These are phyloP conservation scores for Reutealis trisperma DNA, from an alignment of 345 rosid genomes.

Conservation along the genomic window DNA sequence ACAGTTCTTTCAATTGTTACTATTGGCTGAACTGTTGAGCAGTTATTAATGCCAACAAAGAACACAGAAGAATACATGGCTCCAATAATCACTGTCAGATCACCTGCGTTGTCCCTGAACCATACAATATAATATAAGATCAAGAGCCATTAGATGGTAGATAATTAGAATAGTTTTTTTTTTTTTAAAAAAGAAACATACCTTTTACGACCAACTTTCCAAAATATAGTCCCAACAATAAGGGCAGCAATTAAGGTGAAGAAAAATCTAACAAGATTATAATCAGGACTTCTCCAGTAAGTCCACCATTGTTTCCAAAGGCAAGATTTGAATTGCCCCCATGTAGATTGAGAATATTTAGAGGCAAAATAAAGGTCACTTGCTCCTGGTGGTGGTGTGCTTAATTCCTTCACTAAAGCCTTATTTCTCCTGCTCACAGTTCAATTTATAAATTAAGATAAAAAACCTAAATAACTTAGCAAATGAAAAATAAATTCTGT, in stretches of 20 bases:
- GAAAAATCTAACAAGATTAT: constrained; percentile 37
- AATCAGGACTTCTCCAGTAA: constrained; percentile 50
- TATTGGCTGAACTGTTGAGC: constrained; percentile 64
- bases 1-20: constrained; percentile 68
- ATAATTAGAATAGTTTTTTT: background rate
- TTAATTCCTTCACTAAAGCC: constrained; percentile 30
- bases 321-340: constrained; percentile 48
- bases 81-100: constrained; percentile 64
- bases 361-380: constrained; percentile 33
- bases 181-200: constrained; percentile 1
- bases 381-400: constrained; percentile 36
- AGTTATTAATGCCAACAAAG: constrained; percentile 66
- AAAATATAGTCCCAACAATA: constrained; percentile 37
- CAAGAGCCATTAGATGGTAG: too few species aligned
- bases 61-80: constrained; percentile 66
- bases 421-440: constrained; percentile 27
- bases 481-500: background rate
- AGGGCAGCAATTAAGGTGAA: constrained; percentile 35
- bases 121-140: background rate
- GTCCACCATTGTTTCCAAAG: constrained; percentile 47
- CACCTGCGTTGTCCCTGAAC: constrained; percentile 41
- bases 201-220: constrained; percentile 39
- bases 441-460: too few species aligned
- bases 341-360: constrained; percentile 33
- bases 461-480: background rate